phyloP scores from a whole-genome alignment of 306 rosid genomes.

The barrel medic (Medicago truncatula) region DNA sequence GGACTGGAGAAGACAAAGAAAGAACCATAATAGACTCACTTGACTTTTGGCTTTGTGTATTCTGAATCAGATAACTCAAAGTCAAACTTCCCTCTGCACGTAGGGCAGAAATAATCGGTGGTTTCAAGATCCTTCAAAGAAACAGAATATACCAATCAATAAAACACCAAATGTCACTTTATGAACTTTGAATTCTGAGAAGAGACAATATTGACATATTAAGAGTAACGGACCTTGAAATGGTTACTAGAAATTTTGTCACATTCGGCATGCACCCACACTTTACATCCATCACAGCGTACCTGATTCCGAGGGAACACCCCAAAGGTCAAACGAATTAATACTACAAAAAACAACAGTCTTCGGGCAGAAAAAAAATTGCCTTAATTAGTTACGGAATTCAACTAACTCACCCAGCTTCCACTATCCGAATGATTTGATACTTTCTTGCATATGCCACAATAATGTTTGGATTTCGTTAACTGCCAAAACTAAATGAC shows the following conservation, averaged over 20 bases:
- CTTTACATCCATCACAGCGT: conserved; percentile 98
- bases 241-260: conserved; percentile 84
- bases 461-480: conserved; percentile 83
- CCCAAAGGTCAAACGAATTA: conserved; percentile 19
- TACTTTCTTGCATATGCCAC: conserved; percentile 98
- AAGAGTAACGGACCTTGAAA: conserved; percentile 62
- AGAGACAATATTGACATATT: conserved; percentile 29
- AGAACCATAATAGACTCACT: conserved; percentile 58
- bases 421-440: conserved; percentile 96
- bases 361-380: conserved; percentile 29
- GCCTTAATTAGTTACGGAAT: conserved; percentile 26
- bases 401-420: conserved; percentile 86
- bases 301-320: conserved; percentile 63
- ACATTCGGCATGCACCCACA: conserved; percentile 98
- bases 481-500: conserved; percentile 59
- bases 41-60: conserved; percentile 72
- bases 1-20: background rate
- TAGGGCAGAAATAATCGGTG: conserved; percentile 96
- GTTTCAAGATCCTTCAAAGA: conserved; percentile 77
- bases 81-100: conserved; percentile 95
- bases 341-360: conserved; percentile 37
- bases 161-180: conserved; percentile 40
- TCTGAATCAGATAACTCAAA: conserved; percentile 97
- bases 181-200: conserved; percentile 37
- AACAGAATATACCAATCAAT: conserved; percentile 45